Percentiles rank a stretch among this genome's conserved stretches.
These are phyloP conservation scores for Hyphodiscus hymeniophilus DNA, from an alignment of 495 filamentous ascomycete species.

Conservation along the genomic window DNA sequence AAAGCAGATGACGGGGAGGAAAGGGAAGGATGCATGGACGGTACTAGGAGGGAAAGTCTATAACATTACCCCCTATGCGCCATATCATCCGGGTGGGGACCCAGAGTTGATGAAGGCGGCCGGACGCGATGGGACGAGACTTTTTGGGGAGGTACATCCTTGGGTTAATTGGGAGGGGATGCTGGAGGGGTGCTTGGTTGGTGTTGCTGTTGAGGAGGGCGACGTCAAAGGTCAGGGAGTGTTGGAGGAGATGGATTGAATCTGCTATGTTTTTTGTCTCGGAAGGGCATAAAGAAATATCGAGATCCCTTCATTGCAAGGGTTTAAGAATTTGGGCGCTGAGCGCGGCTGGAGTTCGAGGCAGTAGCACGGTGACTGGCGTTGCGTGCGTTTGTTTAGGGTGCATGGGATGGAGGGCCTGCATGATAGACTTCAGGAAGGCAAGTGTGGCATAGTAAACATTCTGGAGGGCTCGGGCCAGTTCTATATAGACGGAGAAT, in stretches of 20 bases:
- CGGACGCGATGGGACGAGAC: slow-evolving; percentile 63
- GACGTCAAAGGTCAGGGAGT: slow-evolving; percentile 32
- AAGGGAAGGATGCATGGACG: slow-evolving; percentile 82
- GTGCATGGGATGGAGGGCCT: too few species aligned
- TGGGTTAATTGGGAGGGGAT: slow-evolving; percentile 99
- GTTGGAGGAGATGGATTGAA: slow-evolving; percentile 66
- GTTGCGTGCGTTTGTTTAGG: too few species aligned
- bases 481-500: slow-evolving; percentile 7
- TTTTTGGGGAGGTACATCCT: slow-evolving; percentile 90
- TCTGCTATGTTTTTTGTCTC: too few species aligned
- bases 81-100: slow-evolving; percentile 88
- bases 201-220: slow-evolving; percentile 74
- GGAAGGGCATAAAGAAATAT: too few species aligned
- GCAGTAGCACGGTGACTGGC: too few species aligned
- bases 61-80: slow-evolving; percentile 82
- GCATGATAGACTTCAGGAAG: slow-evolving; percentile 6
- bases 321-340: too few species aligned
- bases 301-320: too few species aligned
- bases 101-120: slow-evolving; percentile 75
- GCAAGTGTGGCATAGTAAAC: not conserved
- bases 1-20: slow-evolving; percentile 63
- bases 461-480: not conserved
- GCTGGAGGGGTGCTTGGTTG: slow-evolving; percentile 76
- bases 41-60: slow-evolving; percentile 81
- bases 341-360: too few species aligned